Evolutionary conservation across 2,329 filamentous ascomycete genomes (phyloP).

Genomic region (Microsporum ferrugineum): DNA sequence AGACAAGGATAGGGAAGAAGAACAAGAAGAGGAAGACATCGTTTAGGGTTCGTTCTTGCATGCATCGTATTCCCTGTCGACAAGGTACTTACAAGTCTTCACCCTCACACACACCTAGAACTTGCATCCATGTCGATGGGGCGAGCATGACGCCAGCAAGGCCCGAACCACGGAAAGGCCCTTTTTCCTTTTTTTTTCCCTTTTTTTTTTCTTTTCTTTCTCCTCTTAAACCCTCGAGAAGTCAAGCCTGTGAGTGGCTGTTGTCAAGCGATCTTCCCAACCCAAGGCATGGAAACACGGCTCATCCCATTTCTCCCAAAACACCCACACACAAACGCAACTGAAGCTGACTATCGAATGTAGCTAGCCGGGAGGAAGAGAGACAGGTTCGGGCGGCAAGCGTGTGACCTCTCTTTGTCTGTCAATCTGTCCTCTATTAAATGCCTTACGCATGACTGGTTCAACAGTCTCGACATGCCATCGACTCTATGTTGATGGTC

Average conservation of each 20-base stretch:
- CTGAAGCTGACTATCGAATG: no score
- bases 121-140: neutral
- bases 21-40: no score
- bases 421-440: neutral
- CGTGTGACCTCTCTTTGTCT: neutral
- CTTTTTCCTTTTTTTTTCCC: neutral
- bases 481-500: no score
- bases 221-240: neutral
- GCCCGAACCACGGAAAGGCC: neutral
- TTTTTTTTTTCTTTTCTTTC: neutral
- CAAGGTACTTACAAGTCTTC: neutral
- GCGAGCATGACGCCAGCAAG: neutral
- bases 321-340: no score
- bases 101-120: neutral
- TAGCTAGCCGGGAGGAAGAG: no score
- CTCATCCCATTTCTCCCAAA: no score
- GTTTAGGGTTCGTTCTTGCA: neutral
- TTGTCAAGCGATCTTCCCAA: neutral
- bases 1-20: neutral
- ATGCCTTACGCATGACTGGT: neutral
- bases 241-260: neutral
- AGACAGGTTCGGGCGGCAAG: no score
- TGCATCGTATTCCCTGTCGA: neutral
- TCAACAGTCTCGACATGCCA: neutral
- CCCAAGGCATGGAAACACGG: neutral